A percentile compares a stretch with the other conserved stretches of the same genome.
phyloP scores from a whole-genome alignment of 192 early-diverging fungal species.

The Rhizophagus sp. region DNA sequence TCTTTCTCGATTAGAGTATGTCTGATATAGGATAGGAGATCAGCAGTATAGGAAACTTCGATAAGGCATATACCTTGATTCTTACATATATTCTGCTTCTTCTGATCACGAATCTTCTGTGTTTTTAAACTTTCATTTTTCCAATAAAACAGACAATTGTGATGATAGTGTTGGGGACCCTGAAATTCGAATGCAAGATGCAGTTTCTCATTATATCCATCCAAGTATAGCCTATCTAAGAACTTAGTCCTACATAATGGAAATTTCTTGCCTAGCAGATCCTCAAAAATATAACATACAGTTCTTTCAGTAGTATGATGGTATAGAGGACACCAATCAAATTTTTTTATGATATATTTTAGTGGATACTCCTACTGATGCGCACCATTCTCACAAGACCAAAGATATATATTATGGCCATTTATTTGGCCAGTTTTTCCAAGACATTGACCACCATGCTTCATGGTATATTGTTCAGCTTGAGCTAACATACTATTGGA shows the following conservation, averaged over 20 bases:
- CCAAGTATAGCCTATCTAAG: slow-evolving; percentile 6
- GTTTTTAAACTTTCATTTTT: no score
- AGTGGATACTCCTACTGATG: slow-evolving; percentile 10
- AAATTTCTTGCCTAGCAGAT: slow-evolving; percentile 11
- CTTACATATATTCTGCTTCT: no score
- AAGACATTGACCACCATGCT: background rate
- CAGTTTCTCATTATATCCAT: slow-evolving; percentile 7
- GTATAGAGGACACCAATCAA: slow-evolving; percentile 11
- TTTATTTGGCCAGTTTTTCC: slow-evolving; percentile 22
- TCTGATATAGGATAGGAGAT: no score
- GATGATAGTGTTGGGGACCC: background rate
- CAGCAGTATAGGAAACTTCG: no score
- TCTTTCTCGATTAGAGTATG: no score
- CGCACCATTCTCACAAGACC: background rate
- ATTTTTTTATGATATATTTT: slow-evolving; percentile 1
- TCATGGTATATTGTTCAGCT: background rate
- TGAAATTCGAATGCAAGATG: background rate
- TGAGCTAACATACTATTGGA: no score
- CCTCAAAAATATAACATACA: slow-evolving; percentile 1
- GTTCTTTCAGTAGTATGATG: no score
- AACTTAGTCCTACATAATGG: background rate
- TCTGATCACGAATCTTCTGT: no score
- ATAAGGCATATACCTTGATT: no score
- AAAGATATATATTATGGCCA: slow-evolving; percentile 10
- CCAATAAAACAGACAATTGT: no score